Base-by-base conservation (phyloP, 306 rosid genomes). In the Cucurbita argyrosperma region DNA sequence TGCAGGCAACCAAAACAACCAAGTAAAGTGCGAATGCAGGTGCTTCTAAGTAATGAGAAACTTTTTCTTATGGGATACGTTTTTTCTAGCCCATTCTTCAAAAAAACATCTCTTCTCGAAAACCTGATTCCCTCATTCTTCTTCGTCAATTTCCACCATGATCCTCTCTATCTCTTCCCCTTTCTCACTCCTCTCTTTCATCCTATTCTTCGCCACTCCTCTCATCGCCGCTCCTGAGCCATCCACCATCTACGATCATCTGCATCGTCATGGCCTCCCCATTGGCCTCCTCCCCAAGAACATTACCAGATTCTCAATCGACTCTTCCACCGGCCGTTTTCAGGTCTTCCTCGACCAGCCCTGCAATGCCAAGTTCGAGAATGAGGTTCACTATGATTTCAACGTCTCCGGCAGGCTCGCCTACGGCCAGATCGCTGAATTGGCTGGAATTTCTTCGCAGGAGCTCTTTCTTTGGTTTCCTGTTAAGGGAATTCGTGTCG, bases 321-420 rank as follows among this genome's bases (percentile, higher is more conserved):
- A 90, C 64, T 46, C 56, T 7, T 51, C 76, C 21, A 71, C 78
- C 23, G 92, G 92, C 0, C 74, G 80, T 1, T 92, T 87, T 77
- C 79, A 79, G 72, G 90, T 92, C n/a, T 76, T 79, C 49, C 81
- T 92, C 75, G 77, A 80, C 13, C 76, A 89, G 50, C 82, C 97
- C 0, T 90, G 97, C 72, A 80, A 87, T 78, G 97, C 97, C n/a
- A 92, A 85, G 82, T 90, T 92, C 79, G 97, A 92, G 89, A 92
- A 87, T 74, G 85, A 88, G 79, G 84, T 92, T 50, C 97, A 84
- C 79, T 92, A 92, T 68, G 95, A 92, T 50, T 80, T 86, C 56
- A 88, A 87, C 70, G 86, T 92, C 67, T 80, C 86, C 56, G 96
- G 96, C 7, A 47, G 80, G 8, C 83, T 92, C 9, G 64, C 76